Evolutionary conservation across 176 grass and related monocot genomes (phyloP).

Genomic region (Carex scoparia): DNA sequence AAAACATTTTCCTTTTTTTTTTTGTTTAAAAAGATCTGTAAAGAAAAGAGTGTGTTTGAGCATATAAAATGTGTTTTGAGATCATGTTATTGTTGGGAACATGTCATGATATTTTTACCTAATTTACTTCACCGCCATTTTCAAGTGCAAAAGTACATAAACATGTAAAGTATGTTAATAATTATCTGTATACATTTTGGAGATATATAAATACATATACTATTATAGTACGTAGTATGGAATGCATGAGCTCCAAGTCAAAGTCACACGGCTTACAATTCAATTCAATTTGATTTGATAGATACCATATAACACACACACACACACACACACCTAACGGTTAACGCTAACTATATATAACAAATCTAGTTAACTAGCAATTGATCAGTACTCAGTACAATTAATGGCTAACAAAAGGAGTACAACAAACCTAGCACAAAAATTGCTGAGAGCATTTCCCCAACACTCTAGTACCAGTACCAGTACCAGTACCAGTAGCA

Average conservation of each 20-base stretch:
- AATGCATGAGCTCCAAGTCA: slow-evolving; percentile 5
- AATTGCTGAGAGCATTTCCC: not conserved
- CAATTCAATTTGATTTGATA: not conserved
- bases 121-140: not conserved
- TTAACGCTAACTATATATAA: not conserved
- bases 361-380: not conserved
- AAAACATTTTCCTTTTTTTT: not conserved
- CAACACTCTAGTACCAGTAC: not conserved
- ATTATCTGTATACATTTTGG: not conserved
- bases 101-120: not conserved
- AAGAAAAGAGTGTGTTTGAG: not conserved
- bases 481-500: not conserved
- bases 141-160: not conserved
- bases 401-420: not conserved
- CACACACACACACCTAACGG: not conserved
- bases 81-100: not conserved
- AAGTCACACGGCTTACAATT: not conserved
- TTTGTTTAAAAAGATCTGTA: too few species aligned
- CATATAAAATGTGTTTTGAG: not conserved
- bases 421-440: not conserved
- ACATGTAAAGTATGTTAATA: not conserved
- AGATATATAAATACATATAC: not conserved
- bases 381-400: not conserved
- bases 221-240: not conserved
- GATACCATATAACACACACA: not conserved